Evolutionary conservation across 2,329 filamentous ascomycete genomes (phyloP).

Genomic region (Xylariaceae sp.): DNA sequence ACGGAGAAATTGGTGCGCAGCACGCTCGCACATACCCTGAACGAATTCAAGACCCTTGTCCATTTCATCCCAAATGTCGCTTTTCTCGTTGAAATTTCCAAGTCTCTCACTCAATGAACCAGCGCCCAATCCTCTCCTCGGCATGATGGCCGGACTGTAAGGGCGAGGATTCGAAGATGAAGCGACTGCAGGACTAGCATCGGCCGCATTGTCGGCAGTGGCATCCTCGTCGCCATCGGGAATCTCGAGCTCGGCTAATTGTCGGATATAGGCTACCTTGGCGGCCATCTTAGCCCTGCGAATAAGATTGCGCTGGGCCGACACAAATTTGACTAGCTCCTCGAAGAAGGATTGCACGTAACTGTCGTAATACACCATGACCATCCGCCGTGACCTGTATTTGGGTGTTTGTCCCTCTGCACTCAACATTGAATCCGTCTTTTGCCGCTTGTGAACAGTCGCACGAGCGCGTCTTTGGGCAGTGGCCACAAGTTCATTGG

Average conservation of each 20-base stretch:
- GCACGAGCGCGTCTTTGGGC: slow-evolving; percentile 44
- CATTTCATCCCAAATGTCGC: slow-evolving; percentile 62
- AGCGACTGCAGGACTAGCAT: slow-evolving; percentile 25
- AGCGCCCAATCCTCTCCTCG: slow-evolving; percentile 24
- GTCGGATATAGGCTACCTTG: slow-evolving; percentile 62
- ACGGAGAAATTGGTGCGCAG: slow-evolving; percentile 83
- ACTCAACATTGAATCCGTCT: slow-evolving; percentile 49
- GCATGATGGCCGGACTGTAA: slow-evolving; percentile 22
- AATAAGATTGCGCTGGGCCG: slow-evolving; percentile 73
- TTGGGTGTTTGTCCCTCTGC: slow-evolving; percentile 43
- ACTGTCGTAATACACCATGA: slow-evolving; percentile 89
- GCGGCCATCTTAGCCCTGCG: slow-evolving; percentile 83
- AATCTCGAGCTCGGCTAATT: slow-evolving; percentile 54
- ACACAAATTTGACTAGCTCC: slow-evolving; percentile 74
- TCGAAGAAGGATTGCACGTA: slow-evolving; percentile 81
- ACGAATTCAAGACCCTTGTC: slow-evolving; percentile 76
- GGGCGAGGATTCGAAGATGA: slow-evolving; percentile 28
- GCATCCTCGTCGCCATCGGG: slow-evolving; percentile 43
- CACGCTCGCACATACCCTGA: slow-evolving; percentile 76
- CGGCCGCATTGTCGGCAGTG: slow-evolving; percentile 30
- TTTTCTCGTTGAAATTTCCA: slow-evolving; percentile 29
- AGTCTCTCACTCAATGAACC: slow-evolving; percentile 26
- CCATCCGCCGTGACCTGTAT: slow-evolving; percentile 67
- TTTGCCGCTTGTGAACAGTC: slow-evolving; percentile 45
- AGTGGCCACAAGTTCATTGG: slow-evolving; percentile 41